Conservation (phyloP, 805 yeast genomes). For the Spathaspora arborariae region DNA sequence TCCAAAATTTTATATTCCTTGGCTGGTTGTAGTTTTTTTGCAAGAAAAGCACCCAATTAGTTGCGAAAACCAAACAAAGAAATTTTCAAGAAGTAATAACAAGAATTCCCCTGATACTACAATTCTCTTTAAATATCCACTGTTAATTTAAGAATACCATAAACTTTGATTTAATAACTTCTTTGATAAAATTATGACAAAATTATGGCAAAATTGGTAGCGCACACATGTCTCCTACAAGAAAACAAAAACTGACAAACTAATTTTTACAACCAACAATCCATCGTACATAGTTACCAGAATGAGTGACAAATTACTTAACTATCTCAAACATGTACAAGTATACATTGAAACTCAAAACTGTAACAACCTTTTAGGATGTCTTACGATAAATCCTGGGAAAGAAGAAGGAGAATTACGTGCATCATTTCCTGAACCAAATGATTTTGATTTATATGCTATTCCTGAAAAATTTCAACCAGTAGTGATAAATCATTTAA, state of each 20-base stretch:
- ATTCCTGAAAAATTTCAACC: conserved; percentile 35
- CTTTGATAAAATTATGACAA: too few species aligned
- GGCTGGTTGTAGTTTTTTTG: too few species aligned
- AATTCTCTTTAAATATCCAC: too few species aligned
- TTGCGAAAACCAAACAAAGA: too few species aligned
- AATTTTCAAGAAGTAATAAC: too few species aligned
- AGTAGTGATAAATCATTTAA: conserved; percentile 28
- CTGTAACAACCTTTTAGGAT: conserved; percentile 15
- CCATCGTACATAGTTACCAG: not conserved
- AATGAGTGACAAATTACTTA: not conserved
- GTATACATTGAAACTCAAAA: conserved; percentile 17
- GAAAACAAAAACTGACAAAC: not conserved
- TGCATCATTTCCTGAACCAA: conserved; percentile 32
- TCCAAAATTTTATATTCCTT: too few species aligned
- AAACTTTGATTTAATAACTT: too few species aligned
- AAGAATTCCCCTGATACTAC: too few species aligned
- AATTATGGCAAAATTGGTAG: too few species aligned
- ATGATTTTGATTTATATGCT: conserved; percentile 37
- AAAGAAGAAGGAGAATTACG: conserved; percentile 25
- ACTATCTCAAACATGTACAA: conserved; percentile 16
- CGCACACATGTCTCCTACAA: too few species aligned
- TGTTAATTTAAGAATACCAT: too few species aligned
- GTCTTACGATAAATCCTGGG: conserved; percentile 35
- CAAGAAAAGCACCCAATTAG: too few species aligned
- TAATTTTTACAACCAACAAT: not conserved